Percentiles rank a stretch among this genome's conserved stretches.
Conservation (phyloP, 441 rosid genomes). For the Gossypium trilobum region DNA sequence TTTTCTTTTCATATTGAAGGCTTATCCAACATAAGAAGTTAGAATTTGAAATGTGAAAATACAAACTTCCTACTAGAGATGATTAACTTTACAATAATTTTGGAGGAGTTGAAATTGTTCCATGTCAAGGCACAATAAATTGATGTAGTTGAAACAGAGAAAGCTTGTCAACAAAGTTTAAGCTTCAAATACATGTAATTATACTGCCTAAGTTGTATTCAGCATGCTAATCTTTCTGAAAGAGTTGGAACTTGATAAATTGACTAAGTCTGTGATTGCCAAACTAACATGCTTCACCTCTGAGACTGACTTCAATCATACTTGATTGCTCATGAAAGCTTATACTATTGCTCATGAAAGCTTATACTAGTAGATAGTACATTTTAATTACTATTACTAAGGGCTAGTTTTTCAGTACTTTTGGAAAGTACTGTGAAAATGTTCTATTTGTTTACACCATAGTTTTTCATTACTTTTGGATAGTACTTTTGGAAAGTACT, state of each 20-base stretch:
- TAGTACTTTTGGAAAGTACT: background rate
- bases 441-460: too few relatives aligned
- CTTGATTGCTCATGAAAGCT: background rate
- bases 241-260: background rate
- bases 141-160: background rate
- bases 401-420: too few relatives aligned
- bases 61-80: background rate
- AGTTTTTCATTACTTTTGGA: too few relatives aligned
- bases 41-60: background rate
- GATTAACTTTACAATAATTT: background rate
- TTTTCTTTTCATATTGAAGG: background rate
- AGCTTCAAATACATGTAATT: background rate
- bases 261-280: background rate
- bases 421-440: too few relatives aligned
- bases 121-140: background rate
- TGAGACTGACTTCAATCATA: background rate
- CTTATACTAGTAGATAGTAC: background rate
- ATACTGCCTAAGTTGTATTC: background rate
- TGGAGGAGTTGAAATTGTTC: background rate
- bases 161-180: background rate
- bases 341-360: background rate
- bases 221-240: background rate
- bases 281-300: slow-evolving; percentile 3
- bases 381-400: background rate
- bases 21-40: background rate